Conservation (phyloP, 768 basidiomycete species). For the Mycena indigotica region DNA sequence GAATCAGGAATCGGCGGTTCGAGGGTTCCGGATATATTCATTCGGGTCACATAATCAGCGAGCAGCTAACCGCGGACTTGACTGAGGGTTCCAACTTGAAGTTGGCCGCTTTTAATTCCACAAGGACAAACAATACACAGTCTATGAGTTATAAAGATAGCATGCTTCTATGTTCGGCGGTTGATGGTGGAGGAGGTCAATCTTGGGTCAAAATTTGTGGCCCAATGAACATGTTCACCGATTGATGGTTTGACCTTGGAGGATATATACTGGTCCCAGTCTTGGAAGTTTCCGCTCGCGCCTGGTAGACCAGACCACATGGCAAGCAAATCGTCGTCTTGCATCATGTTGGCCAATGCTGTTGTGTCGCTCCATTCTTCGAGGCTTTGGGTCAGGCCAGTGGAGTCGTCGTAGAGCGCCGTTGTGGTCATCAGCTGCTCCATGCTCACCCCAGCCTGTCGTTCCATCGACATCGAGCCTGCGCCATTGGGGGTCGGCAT, state of each 20-base stretch:
- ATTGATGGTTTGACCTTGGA: neutral
- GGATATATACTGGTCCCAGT: slow-evolving; percentile 21
- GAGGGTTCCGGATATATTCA: no score
- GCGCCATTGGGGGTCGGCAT: neutral
- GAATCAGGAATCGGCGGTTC: no score
- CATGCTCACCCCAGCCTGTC: slow-evolving; percentile 13
- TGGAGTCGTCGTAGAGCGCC: slow-evolving; percentile 14
- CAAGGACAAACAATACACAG: no score
- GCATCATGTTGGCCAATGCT: slow-evolving; percentile 18
- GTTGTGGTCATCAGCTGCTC: slow-evolving; percentile 19
- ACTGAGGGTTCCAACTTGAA: no score
- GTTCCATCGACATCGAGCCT: neutral
- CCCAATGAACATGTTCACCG: slow-evolving; percentile 6
- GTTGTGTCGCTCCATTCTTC: slow-evolving; percentile 19
- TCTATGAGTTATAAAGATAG: no score
- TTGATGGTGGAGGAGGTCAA: neutral
- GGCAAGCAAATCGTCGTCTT: slow-evolving; percentile 14
- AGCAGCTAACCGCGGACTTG: no score
- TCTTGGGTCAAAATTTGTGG: slow-evolving; percentile 3
- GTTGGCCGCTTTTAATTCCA: no score
- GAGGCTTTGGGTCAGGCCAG: slow-evolving; percentile 4
- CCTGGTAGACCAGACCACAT: slow-evolving; percentile 10
- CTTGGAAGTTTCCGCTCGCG: slow-evolving; percentile 13
- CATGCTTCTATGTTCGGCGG: no score
- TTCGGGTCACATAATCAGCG: no score